Base-by-base conservation (phyloP, 208 protist species). In the Trypanosoma congolense region DNA sequence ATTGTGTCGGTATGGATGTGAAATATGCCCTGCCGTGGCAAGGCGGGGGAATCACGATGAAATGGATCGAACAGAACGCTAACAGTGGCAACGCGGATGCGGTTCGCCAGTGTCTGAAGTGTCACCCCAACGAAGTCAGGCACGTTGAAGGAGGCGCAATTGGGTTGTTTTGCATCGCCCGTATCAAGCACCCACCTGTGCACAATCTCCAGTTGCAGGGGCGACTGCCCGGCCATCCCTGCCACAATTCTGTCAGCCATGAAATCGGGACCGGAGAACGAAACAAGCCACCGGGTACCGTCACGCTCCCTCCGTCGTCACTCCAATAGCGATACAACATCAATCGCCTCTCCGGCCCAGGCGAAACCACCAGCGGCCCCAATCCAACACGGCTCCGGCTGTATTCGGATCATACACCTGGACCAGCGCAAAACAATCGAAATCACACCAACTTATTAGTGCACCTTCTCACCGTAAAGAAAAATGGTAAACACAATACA, bases 111-210 rank as follows among this genome's bases (percentile, higher is more conserved):
- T 21, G 91, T 87, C 53, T 96, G 96, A 77, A 96, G 98, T 16
- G 80, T 78, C 70, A 97, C 92, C 18, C 97, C 96, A 40, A 98
- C 77, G 65, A 98, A 99, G 80, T 99, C 97, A 19, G 95, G 82
- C 10, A 97, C 75, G 22, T 65, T 68, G 69, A 98, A 98, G 33
- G 82, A 83, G 21, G 69, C 53, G 44, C 66, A 36, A 22, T 65
- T 58, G 33, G 71, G 44, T 10, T 59, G 45, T 21, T 51, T 16
- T 44, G 30, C 43, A 31, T 79, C 69, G 4, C 56, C 38, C 1
- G 67, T 53, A 33, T 85, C 80, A 54, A 98, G 97, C 56, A 96
- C 71, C 97, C 97, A 99, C 73, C 98, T 98, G 89, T 99, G 98
- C 41, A 92, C 87, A 2, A 98, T 74, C 45, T 95, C 67, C 26